A percentile compares a stretch with the other conserved stretches of the same genome.
phyloP scores from a whole-genome alignment of 2,329 filamentous ascomycete genomes.

The Fusarium begoniae region DNA sequence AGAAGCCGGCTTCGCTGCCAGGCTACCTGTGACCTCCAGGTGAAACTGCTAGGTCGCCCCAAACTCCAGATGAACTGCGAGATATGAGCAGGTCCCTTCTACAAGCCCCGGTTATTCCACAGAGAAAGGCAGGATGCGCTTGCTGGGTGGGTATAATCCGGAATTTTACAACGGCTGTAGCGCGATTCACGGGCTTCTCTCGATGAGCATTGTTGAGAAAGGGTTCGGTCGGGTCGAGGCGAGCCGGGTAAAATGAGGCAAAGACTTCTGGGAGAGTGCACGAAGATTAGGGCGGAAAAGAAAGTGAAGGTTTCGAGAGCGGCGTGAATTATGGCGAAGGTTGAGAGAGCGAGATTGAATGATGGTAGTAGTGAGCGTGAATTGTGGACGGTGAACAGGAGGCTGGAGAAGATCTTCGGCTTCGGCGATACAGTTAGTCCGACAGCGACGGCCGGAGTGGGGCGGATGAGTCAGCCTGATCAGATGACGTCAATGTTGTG shows the following conservation, averaged over 20 bases:
- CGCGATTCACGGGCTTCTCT: background rate
- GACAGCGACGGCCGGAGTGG: background rate
- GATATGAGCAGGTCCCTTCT: constrained; percentile 3
- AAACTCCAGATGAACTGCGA: constrained; percentile 9
- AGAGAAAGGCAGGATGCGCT: background rate
- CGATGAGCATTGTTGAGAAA: background rate
- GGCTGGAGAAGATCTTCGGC: background rate
- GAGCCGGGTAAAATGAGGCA: too few relatives aligned
- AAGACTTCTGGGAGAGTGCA: background rate
- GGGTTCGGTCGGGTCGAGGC: background rate
- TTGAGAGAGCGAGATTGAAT: background rate
- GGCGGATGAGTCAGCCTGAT: background rate
- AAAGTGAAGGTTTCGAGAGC: background rate
- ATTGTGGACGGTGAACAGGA: background rate
- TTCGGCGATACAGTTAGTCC: background rate
- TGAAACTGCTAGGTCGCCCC: constrained; percentile 6
- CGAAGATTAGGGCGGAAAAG: background rate
- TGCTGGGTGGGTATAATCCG: background rate
- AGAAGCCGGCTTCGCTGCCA: constrained; percentile 2
- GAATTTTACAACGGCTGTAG: constrained; percentile 2
- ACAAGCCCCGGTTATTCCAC: constrained; percentile 11
- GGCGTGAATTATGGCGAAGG: background rate
- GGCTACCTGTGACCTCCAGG: constrained; percentile 7
- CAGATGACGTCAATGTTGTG: background rate
- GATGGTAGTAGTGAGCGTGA: background rate